A percentile compares a stretch with the other conserved stretches of the same genome.
These are phyloP conservation scores for Casuarina equisetifolia DNA, from an alignment of 306 rosid species.

Conservation along the genomic window DNA sequence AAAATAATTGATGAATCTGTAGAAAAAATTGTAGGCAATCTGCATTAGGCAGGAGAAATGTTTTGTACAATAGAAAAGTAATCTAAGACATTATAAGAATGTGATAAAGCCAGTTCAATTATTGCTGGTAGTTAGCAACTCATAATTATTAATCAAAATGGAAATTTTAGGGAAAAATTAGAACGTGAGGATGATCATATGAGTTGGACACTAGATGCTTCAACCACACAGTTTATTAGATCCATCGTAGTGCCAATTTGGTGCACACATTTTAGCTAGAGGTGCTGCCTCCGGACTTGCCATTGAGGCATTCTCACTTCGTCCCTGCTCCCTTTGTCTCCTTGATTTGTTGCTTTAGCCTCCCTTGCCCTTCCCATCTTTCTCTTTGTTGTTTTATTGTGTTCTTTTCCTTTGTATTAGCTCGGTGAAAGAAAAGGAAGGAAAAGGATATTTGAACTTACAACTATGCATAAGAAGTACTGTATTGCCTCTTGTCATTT, in stretches of 20 bases:
- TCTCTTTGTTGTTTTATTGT: too few relatives aligned
- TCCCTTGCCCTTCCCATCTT: too few relatives aligned
- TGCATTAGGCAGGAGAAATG: background rate
- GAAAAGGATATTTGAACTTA: background rate
- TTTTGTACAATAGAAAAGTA: background rate
- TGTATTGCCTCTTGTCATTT: background rate
- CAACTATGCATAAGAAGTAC: background rate
- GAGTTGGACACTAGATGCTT: background rate
- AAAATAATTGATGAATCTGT: background rate
- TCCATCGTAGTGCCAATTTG: too few relatives aligned
- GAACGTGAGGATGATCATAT: background rate
- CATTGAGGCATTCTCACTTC: too few relatives aligned
- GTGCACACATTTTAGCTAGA: too few relatives aligned
- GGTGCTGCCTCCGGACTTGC: too few relatives aligned
- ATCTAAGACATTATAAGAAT: background rate
- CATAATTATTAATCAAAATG: background rate
- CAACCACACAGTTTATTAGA: too few relatives aligned
- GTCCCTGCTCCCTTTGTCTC: too few relatives aligned
- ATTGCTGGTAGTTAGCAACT: background rate
- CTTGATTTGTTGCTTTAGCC: too few relatives aligned
- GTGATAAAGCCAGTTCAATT: background rate
- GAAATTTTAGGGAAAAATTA: background rate
- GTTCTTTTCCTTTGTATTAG: too few relatives aligned
- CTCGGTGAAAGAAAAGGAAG: too few relatives aligned
- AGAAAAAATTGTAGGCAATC: background rate